Conservation (phyloP, 2,329 filamentous ascomycete genomes). For the Gnomoniopsis smithogilvyi region DNA sequence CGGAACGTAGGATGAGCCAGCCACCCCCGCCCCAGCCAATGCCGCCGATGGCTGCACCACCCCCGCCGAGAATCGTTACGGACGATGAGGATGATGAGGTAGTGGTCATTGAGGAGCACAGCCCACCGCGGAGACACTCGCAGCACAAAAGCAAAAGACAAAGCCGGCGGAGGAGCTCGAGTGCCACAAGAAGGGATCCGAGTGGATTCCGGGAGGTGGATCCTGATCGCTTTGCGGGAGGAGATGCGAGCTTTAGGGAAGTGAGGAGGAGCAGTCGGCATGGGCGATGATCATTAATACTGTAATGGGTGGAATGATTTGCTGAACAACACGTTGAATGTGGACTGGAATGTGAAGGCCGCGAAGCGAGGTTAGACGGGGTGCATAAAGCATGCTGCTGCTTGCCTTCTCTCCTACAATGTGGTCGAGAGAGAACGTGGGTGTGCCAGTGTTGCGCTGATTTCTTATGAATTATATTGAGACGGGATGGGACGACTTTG, state of each 20-base stretch:
- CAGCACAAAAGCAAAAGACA: constrained; percentile 22
- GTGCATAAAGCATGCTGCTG: too few species aligned
- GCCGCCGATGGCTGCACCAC: constrained; percentile 8
- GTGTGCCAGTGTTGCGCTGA: neutral
- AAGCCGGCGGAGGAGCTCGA: constrained; percentile 21
- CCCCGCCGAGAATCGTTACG: constrained; percentile 20
- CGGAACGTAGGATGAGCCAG: constrained; percentile 17
- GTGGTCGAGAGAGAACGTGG: neutral
- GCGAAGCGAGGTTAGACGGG: too few species aligned
- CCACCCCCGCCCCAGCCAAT: constrained; percentile 11
- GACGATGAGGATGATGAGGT: constrained; percentile 29
- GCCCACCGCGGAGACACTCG: constrained; percentile 22
- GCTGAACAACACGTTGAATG: neutral
- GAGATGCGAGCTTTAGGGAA: constrained; percentile 27
- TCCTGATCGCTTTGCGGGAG: constrained; percentile 28
- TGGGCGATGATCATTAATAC: constrained; percentile 22
- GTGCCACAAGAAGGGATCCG: constrained; percentile 21
- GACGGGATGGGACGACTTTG: neutral
- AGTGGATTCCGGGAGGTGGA: constrained; percentile 30
- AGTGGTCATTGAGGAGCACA: constrained; percentile 33
- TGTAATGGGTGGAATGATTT: neutral
- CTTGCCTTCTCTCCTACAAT: neutral
- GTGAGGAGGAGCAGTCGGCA: constrained; percentile 31
- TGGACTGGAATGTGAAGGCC: neutral
- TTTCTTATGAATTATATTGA: neutral